Evolutionary conservation across 83 land plant genomes (phyloP), one percentile per base, ranked within the genome.

Genomic region (Picea abies): DNA sequence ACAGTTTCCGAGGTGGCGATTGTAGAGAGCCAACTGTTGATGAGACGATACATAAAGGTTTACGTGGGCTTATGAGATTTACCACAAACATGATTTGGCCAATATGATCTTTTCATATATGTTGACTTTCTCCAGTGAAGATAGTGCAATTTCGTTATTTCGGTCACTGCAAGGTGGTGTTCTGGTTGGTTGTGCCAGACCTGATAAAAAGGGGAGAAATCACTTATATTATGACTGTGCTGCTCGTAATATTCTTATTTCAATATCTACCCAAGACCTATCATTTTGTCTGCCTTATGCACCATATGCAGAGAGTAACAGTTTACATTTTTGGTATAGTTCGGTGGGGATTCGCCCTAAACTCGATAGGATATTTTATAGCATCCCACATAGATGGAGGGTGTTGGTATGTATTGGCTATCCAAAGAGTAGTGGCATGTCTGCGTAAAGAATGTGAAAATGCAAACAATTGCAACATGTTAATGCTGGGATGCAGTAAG

Each of bases 311-410:
- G 85, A 91, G 93, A 86, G 98, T 94, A 61, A 93, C 97, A 16
- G 99, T 97, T 52, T 96, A 91, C 84, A 85, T 96, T 63, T 96
- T 96, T 58, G 97, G 99, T 77, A 93, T 94, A 58, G 92, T 97
- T 2, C 93, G 97, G 94, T 96, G 99, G 99, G 96, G 97, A 6
- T 94, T 96, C 81, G 95, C 81, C 72, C 92, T 94, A 26, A 96
- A 96, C 60, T 90, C 94, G 80, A 93, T 90, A 15, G 97, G 96
- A 25, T 96, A 94, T 85, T 93, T 95, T 82, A 93, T 96, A 22
- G 96, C 95, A 17, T 92, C 98, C 63, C 98, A 95, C 82, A 98
- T 93, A 35, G 94, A 91, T 16, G 99, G 99, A 60, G 95, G 92
- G 14, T 95, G 96, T 78, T 96, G 99, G 99, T 96, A 96, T 82